phyloP scores from a whole-genome alignment of 495 filamentous ascomycete species.

The Penicillium egyptiacum region DNA sequence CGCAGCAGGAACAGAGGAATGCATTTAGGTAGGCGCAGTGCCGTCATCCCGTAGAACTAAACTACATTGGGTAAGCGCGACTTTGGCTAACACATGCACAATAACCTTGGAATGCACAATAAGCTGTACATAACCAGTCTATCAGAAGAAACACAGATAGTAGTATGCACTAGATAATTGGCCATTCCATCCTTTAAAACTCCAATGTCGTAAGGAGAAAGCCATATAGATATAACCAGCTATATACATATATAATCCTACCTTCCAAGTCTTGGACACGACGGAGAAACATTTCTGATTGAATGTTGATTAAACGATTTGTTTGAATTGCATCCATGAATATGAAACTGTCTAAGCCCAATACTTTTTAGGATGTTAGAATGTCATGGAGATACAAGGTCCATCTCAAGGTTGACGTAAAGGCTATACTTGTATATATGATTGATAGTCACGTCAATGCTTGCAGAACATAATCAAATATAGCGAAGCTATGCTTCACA shows the following conservation, averaged over 20 bases:
- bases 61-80: not conserved
- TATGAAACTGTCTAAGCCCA: too few relatives aligned
- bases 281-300: too few relatives aligned
- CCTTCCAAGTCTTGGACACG: too few relatives aligned
- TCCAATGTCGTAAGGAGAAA: not conserved
- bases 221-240: too few relatives aligned
- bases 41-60: conserved; percentile 13
- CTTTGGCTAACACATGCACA: not conserved
- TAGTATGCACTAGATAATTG: too few relatives aligned
- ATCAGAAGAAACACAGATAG: not conserved
- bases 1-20: not conserved
- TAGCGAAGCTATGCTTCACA: not conserved
- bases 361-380: not conserved
- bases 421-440: not conserved
- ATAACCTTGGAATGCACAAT: too few relatives aligned
- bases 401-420: not conserved
- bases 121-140: not conserved
- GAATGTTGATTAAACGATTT: too few relatives aligned
- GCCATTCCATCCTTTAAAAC: too few relatives aligned
- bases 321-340: too few relatives aligned
- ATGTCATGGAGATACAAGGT: not conserved
- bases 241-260: too few relatives aligned
- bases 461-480: not conserved
- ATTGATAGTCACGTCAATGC: not conserved
- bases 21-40: not conserved